Evolutionary conservation across 768 basidiomycete species (phyloP).

Genomic region (Podaxis rugospora): DNA sequence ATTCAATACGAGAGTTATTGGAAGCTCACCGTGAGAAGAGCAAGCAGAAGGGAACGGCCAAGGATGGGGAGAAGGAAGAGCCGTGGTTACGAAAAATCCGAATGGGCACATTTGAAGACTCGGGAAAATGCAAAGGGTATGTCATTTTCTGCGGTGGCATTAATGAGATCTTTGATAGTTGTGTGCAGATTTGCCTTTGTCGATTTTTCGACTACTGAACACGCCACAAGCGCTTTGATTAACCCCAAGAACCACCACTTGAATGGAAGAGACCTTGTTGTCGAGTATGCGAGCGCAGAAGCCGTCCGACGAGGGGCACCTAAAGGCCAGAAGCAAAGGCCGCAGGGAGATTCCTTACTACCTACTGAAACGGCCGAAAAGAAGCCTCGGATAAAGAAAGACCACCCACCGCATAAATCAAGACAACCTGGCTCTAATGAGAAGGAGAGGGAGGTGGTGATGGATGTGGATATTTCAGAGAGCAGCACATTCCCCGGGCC

Average conservation of each 20-base stretch:
- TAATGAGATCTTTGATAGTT: neutral
- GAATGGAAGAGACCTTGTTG: conserved; percentile 77
- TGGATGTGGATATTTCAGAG: conserved; percentile 2
- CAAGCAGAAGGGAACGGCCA: conserved; percentile 27
- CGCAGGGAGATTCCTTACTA: conserved; percentile 14
- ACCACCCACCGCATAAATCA: neutral
- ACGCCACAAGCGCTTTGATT: conserved; percentile 78
- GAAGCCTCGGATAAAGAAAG: neutral
- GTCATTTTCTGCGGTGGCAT: conserved; percentile 16
- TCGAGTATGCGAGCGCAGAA: conserved; percentile 87
- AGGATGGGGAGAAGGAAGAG: conserved; percentile 24
- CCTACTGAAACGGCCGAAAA: conserved; percentile 8
- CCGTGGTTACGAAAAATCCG: conserved; percentile 40
- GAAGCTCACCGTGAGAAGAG: conserved; percentile 51
- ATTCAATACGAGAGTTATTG: conserved; percentile 67
- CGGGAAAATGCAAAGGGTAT: conserved; percentile 93
- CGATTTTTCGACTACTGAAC: conserved; percentile 77
- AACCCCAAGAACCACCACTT: conserved; percentile 83
- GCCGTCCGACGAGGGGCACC: conserved; percentile 82
- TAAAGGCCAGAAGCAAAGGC: conserved; percentile 20
- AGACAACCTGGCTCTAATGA: neutral
- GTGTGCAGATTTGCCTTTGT: conserved; percentile 82
- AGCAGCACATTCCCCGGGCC: neutral
- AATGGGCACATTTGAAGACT: conserved; percentile 96
- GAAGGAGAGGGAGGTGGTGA: conserved; percentile 9